These are phyloP conservation scores for Scedosporium minutisporum DNA, from an alignment of 2,329 filamentous ascomycete genomes.

Conservation along the genomic window DNA sequence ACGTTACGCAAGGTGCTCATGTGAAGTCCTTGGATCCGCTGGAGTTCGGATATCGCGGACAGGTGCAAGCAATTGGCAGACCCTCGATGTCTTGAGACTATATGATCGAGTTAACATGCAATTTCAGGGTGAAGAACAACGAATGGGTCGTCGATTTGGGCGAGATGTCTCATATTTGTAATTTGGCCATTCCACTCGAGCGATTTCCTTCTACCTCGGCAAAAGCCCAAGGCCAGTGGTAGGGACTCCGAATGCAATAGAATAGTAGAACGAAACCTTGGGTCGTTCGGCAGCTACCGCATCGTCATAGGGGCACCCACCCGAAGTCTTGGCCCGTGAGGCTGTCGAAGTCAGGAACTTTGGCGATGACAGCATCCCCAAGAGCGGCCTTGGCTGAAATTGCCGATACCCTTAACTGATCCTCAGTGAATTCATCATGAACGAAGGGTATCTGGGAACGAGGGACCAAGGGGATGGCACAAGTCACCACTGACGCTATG, in stretches of 20 bases:
- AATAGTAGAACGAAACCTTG: not conserved
- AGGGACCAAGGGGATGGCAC: not conserved
- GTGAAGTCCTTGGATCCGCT: no score
- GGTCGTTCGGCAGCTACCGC: not conserved
- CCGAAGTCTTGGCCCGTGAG: not conserved
- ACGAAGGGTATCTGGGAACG: not conserved
- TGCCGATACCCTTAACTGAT: not conserved
- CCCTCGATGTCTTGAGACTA: not conserved
- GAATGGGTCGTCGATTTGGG: not conserved
- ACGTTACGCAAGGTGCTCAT: not conserved
- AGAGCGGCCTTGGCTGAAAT: not conserved
- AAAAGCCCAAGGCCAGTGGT: not conserved
- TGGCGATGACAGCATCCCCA: not conserved
- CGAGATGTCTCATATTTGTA: not conserved
- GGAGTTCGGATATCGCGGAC: not conserved
- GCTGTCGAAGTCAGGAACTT: not conserved
- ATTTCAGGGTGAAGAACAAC: not conserved
- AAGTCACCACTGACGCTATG: not conserved
- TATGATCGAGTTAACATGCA: not conserved
- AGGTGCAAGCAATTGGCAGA: not conserved
- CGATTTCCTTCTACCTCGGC: not conserved
- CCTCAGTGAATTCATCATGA: not conserved
- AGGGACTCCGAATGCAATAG: not conserved
- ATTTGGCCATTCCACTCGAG: not conserved
- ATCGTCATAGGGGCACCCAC: not conserved